Evolutionary conservation across 169 alveolate species (phyloP), one percentile per base, ranked within the genome.

Genomic region (Hepatocystis sp.): DNA sequence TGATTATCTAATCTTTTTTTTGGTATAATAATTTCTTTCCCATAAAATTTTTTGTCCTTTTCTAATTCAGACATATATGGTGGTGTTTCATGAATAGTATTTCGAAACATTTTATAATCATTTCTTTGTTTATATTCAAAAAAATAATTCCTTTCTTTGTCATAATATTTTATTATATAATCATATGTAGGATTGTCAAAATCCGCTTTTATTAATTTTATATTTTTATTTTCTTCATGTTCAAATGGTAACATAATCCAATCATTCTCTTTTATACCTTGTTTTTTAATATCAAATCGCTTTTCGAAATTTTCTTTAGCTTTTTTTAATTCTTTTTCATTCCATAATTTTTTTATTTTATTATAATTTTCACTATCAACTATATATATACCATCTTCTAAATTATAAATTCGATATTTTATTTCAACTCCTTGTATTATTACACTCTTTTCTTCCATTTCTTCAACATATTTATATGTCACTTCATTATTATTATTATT

Each of bases 151-250:
- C 96, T 58, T 52, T 34, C 85, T 11, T 94, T 81, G 52, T 93
- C 96, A 67, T 92, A 90, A 84, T 90, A 78, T 7, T 89, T 85
- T 13, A 91, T 76, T 44, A 93, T 90, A 68, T 91, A 91, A 63
- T 93, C 96, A 84, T 91, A 93, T 30, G 91, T 91, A 8, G 91
- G 92, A 15, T 88, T 71, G 60, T 91, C 93, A 40, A 76, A 81
- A 40, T 86, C 91, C 13, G 91, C 92, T 65, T 91, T 92, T 17
- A 91, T 88, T 25, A 91, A 85, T 30, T 85, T 86, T 21, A 91
- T 63, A 60, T 91, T 85, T 28, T 91, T 91, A 52, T 88, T 84
- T 39, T 91, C 85, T 8, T 91, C 93, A 42, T 65, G 76, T 19
- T 66, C 71, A 25, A 91, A 91, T 7, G 93, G 93, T n/a, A 91